Conservation (phyloP, 2,329 filamentous ascomycete genomes). For the Tolypocladium tundrense region DNA sequence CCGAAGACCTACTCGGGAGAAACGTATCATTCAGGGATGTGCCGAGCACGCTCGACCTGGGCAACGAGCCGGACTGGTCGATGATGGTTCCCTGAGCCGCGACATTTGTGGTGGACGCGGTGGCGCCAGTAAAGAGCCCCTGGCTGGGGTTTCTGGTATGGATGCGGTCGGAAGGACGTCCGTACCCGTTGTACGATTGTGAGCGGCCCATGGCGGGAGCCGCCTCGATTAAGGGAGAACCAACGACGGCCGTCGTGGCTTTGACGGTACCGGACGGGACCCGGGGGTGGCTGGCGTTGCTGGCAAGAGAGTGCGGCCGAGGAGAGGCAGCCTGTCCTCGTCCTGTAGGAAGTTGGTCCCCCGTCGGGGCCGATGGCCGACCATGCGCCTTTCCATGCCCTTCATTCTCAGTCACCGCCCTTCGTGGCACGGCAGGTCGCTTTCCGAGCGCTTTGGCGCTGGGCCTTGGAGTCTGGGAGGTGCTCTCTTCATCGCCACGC, state of each 20-base stretch:
- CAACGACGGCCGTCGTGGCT: too few species aligned
- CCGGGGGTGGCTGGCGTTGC: not conserved
- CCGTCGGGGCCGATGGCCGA: conserved; percentile 4
- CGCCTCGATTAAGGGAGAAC: conserved; percentile 1
- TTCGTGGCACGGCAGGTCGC: conserved; percentile 22
- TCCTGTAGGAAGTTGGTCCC: not conserved
- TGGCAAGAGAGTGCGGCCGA: not conserved
- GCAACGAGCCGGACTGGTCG: conserved; percentile 25
- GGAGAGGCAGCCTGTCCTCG: not conserved
- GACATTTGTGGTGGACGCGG: conserved; percentile 29
- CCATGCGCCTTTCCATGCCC: conserved; percentile 2
- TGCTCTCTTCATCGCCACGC: conserved; percentile 1
- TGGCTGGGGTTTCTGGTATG: conserved; percentile 8
- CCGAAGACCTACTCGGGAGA: conserved; percentile 11
- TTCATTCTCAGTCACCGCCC: conserved; percentile 7
- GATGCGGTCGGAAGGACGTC: conserved; percentile 8
- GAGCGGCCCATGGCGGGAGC: conserved; percentile 20
- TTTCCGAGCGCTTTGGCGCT: conserved; percentile 41
- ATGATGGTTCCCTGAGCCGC: conserved; percentile 34
- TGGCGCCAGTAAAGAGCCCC: conserved; percentile 23
- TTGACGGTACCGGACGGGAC: not conserved
- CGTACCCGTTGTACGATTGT: conserved; percentile 19
- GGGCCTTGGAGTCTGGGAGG: conserved; percentile 3
- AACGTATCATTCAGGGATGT: conserved; percentile 12
- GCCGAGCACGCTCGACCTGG: conserved; percentile 12